Evolutionary conservation across 2,329 filamentous ascomycete genomes (phyloP), one percentile per base, ranked within the genome.

Genomic region (Chrysosporium keratinophilum): DNA sequence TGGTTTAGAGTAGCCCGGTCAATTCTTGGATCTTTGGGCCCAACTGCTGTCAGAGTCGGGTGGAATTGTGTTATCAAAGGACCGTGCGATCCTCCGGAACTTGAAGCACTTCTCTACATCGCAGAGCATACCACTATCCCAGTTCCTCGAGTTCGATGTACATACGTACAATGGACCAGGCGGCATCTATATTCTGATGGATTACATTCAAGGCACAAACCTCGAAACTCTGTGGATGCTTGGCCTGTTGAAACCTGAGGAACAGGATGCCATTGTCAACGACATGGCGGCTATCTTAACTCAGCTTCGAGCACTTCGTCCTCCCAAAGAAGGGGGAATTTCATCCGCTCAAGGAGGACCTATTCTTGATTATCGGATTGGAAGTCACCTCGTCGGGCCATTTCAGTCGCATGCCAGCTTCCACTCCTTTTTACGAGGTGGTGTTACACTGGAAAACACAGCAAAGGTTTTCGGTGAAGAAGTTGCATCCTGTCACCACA

Each of bases 31-130:
- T 55, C 56, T 2, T n/a, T 57, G 50, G 53, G 56, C 47, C 49
- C 52, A 50, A 57, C 56, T 33, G 14, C 50, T 50, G 52, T 57
- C 43, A 57, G 35, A 45, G 40, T 57, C 34, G 28, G 56, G 7
- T 33, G 56, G 52, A 53, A 53, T 1, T 37, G 43, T 47, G 53
- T 57, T 44, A 57, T 57, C 15, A 57, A 57, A 43, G 56, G 56
- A n/a, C 56, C 56, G 14, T 57, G 56, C 42, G n/a, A 57, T 5
- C 52, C 31, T 23, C 37, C 56, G 40, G 56, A 57, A 55, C 56
- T 57, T 55, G 56, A 58, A 58, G 56, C 56, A 31, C 54, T 58
- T 28, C 54, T 54, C 35, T 58, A 58, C 47, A 37, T 58, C 37
- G 12, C 46, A 45, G 46, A 58, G 28, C 50, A 58, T 42, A 58